Base-by-base conservation (phyloP, 2,329 filamentous ascomycete genomes). In the Diaporthe vexans region DNA sequence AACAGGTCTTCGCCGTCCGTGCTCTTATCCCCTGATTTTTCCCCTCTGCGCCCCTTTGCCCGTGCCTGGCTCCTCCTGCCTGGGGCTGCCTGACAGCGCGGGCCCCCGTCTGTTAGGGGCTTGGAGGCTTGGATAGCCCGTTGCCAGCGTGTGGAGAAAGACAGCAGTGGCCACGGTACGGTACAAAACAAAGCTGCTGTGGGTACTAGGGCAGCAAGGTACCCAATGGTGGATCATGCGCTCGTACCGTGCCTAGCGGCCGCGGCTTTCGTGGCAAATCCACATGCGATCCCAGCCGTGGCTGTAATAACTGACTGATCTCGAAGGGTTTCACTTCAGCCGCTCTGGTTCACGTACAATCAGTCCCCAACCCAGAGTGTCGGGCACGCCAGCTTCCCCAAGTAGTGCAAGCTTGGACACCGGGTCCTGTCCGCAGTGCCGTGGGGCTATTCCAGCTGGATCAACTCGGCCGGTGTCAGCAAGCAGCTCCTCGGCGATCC, bases 241-340 rank as follows among this genome's bases (percentile, higher is more conserved):
- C 52, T 59, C 52, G 61, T 74, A 71, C 59, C 69, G 69, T 63
- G 57, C 33, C 56, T 74, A 57, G 58, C 58, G 52, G 59, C 58
- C 70, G 61, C 70, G 61, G 52, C 63, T 54, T 63, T 65, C 46
- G 35, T 72, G 19, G 56, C 69, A 51, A 51, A 29, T 72, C 33
- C n/a, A 63, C 46, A 51, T 43, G 57, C n/a, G 29, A 63, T 61
- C 69, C 57, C 46, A 33, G 56, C 43, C 15, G n/a, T 37, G 6
- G 24, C n/a, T 46, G 69, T 72, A 54, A 54, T 54, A 72, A 52
- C 9, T 72, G 57, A 72, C 69, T 63, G 57, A 63, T 63, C 69
- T 72, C n/a, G 46, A 52, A 67, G 46, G 26, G 63, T 52, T 26
- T 52, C 46, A 52, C 63, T 15, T 37, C 63, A 67, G 63, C 46